A percentile compares a stretch with the other conserved stretches of the same genome.
phyloP scores from a whole-genome alignment of 768 basidiomycete genomes.

The Amanita inopinata region DNA sequence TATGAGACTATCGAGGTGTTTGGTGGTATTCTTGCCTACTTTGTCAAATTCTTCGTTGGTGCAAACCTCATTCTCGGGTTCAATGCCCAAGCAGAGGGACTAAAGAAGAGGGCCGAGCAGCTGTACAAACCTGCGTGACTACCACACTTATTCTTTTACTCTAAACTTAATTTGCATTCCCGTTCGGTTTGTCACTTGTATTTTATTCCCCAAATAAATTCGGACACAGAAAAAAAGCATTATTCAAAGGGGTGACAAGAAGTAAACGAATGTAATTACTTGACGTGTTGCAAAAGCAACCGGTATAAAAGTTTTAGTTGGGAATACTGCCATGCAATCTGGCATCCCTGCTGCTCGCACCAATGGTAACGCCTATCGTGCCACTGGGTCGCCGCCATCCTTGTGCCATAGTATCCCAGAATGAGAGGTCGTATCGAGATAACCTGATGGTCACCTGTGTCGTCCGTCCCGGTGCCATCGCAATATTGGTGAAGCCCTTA shows the following conservation, averaged over 20 bases:
- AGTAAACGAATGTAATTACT: not conserved
- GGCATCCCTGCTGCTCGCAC: constrained; percentile 58
- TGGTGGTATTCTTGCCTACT: constrained; percentile 15
- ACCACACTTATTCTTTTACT: not conserved
- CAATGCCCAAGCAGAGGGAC: constrained; percentile 16
- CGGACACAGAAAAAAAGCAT: too few species aligned
- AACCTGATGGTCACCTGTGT: constrained; percentile 43
- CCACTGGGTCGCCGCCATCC: constrained; percentile 68
- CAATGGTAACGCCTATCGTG: constrained; percentile 50
- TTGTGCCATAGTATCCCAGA: constrained; percentile 70
- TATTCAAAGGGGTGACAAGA: too few species aligned
- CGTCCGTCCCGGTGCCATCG: constrained; percentile 36
- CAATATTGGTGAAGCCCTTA: constrained; percentile 58
- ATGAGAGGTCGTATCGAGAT: constrained; percentile 59
- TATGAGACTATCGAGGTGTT: constrained; percentile 24
- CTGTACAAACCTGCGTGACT: constrained; percentile 7
- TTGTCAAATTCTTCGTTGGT: constrained; percentile 16
- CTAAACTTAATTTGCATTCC: too few species aligned
- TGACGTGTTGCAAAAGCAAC: not conserved
- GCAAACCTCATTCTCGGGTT: constrained; percentile 18
- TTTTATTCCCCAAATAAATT: too few species aligned
- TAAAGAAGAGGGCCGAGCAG: constrained; percentile 15
- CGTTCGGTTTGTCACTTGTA: too few species aligned
- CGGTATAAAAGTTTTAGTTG: constrained; percentile 1
- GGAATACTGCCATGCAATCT: constrained; percentile 38